Percentiles rank a stretch among this genome's conserved stretches.
These are phyloP conservation scores for Chamaenerion angustifolium DNA, from an alignment of 345 rosid genomes.

Conservation along the genomic window DNA sequence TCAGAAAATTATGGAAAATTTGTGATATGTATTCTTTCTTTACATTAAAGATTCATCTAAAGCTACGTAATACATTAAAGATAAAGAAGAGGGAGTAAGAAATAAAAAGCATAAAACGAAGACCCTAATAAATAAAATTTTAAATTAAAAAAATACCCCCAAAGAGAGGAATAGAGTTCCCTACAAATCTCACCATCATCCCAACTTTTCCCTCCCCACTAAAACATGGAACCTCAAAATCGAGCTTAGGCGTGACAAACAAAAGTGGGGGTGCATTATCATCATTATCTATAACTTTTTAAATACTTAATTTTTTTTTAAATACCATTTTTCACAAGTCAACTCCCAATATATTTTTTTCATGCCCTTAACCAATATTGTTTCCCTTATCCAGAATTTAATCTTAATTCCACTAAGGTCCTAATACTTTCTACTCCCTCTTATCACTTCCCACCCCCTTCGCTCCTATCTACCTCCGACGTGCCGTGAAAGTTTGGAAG, in stretches of 20 bases:
- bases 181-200: background rate
- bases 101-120: too few species aligned
- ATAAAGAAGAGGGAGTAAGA: too few species aligned
- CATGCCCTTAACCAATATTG: too few species aligned
- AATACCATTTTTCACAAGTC: conserved; percentile 11
- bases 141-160: too few species aligned
- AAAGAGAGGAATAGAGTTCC: too few species aligned
- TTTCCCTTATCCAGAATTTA: conserved; percentile 2
- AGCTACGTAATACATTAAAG: too few species aligned
- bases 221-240: conserved; percentile 19
- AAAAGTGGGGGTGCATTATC: conserved; percentile 73
- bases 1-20: too few species aligned
- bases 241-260: conserved; percentile 53
- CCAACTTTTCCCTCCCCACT: conserved; percentile 8
- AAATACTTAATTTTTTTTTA: conserved; percentile 1
- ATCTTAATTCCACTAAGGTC: conserved; percentile 1
- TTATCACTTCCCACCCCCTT: background rate
- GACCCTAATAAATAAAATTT: too few species aligned
- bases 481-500: conserved; percentile 70
- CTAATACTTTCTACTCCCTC: background rate
- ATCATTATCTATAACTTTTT: conserved; percentile 26
- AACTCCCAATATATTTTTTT: conserved; percentile 1
- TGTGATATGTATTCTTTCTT: too few species aligned
- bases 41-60: too few species aligned
- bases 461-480: conserved; percentile 56